phyloP scores from a whole-genome alignment of 495 filamentous ascomycete genomes.

The Podospora bellae-mahoneyi region DNA sequence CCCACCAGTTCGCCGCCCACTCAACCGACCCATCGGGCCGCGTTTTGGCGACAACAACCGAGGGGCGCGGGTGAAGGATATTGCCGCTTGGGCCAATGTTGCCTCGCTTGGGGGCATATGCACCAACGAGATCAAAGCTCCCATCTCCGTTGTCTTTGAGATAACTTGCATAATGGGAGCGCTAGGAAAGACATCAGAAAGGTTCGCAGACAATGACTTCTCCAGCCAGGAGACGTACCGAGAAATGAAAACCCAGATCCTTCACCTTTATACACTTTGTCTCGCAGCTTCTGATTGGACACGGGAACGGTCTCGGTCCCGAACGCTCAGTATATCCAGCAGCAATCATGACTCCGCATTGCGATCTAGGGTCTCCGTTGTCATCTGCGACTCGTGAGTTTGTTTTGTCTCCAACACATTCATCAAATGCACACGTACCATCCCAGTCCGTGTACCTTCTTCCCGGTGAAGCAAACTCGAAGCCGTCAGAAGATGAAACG shows the following conservation, averaged over 20 bases:
- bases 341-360: conserved; percentile 25
- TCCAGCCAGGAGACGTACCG: conserved; percentile 12
- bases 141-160: conserved; percentile 42
- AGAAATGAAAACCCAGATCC: conserved; percentile 29
- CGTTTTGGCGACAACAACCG: conserved; percentile 20
- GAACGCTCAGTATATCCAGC: conserved; percentile 24
- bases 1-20: neutral
- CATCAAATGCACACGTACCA: neutral
- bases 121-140: conserved; percentile 30
- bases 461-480: neutral
- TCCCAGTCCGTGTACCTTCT: neutral
- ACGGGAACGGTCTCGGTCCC: conserved; percentile 24
- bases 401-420: neutral
- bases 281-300: conserved; percentile 28
- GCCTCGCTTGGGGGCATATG: conserved; percentile 17
- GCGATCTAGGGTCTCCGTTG: conserved; percentile 10
- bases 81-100: conserved; percentile 15
- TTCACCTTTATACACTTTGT: conserved; percentile 10
- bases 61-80: conserved; percentile 13
- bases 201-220: neutral
- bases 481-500: neutral
- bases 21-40: neutral
- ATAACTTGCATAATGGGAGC: conserved; percentile 23
- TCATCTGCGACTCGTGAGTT: conserved; percentile 11
- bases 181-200: conserved; percentile 10